Base-by-base conservation (phyloP, 1,139 yeast species). In the Zygoascus meyerae region DNA sequence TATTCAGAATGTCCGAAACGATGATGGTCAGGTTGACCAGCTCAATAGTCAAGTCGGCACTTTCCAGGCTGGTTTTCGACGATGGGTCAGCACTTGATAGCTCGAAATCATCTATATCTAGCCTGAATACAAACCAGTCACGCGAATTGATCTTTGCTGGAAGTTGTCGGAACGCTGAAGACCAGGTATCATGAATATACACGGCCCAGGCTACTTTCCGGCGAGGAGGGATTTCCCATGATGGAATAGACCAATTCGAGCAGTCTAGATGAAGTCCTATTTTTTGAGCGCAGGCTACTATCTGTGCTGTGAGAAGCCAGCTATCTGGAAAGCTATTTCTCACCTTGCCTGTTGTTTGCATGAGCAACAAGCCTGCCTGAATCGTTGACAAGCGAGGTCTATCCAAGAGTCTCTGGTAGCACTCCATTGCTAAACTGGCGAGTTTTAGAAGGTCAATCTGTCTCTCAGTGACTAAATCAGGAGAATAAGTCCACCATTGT, bases 141-240 rank as follows among this genome's bases (percentile, higher is more conserved):
- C 54, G 48, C 32, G 54, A 55, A 29, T 54, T 55, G 28, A 57
- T 56, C 29, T 49, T 52, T 18, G 55, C 50, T 5, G 60, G 60
- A 11, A 56, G 46, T 3, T 58, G 58, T 21, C 55, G 55, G 37
- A 53, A 52, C n/a, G 50, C 51, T 4, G 53, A 49, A 10, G 81
- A 72, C 95, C 95, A 86, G 61, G 85, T 84, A 57, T 86, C 95
- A 62, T 85, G 92, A 52, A 82, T 71, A 71, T 79, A 86, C 1
- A 86, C 89, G 0, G 95, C 95, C 95, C 95, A 86, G 0, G 95
- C 94, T 47, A 86, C 68, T 52, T 95, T 69, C 58, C 86, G 77
- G 42, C 95, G 72, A 36, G 86, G 67, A 1, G 92, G 90, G 48
- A 92, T 72, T 61, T 86, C 95, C 95, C 95, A 86, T 56, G 83